Conservation (phyloP, 805 yeast species). For the Cyberlindnera mississippiensis region DNA sequence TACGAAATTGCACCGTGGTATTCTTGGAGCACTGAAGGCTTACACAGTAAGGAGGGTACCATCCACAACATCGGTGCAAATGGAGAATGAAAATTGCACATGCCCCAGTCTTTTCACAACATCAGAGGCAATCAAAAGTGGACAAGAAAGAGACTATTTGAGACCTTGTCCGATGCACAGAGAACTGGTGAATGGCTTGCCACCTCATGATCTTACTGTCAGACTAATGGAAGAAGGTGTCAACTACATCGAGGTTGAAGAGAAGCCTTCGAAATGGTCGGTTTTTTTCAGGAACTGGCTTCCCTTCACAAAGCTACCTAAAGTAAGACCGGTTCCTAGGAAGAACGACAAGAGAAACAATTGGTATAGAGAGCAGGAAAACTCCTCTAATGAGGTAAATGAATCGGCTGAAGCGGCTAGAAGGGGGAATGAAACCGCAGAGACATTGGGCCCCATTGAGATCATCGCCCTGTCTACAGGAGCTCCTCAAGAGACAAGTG, state of each 20-base stretch:
- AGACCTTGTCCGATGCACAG: background rate
- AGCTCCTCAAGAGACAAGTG: background rate
- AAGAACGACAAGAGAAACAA: background rate
- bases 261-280: slow-evolving; percentile 4
- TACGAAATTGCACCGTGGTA: slow-evolving; percentile 1
- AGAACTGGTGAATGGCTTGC: background rate
- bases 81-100: background rate
- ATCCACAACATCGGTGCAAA: background rate
- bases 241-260: slow-evolving; percentile 14
- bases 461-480: slow-evolving; percentile 12
- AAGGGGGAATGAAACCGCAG: background rate
- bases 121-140: background rate
- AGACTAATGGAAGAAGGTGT: slow-evolving; percentile 10
- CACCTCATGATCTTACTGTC: background rate
- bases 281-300: slow-evolving; percentile 2
- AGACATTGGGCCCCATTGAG: slow-evolving; percentile 8
- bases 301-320: background rate
- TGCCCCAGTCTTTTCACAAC: background rate
- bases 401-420: background rate
- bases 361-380: background rate
- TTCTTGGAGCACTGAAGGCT: slow-evolving; percentile 4
- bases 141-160: background rate
- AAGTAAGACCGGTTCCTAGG: background rate
- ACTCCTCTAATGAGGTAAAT: background rate
- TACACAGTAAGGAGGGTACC: background rate